A percentile compares a stretch with the other conserved stretches of the same genome.
phyloP scores from a whole-genome alignment of 192 early-diverging fungal genomes.

The Piromyces sp. region DNA sequence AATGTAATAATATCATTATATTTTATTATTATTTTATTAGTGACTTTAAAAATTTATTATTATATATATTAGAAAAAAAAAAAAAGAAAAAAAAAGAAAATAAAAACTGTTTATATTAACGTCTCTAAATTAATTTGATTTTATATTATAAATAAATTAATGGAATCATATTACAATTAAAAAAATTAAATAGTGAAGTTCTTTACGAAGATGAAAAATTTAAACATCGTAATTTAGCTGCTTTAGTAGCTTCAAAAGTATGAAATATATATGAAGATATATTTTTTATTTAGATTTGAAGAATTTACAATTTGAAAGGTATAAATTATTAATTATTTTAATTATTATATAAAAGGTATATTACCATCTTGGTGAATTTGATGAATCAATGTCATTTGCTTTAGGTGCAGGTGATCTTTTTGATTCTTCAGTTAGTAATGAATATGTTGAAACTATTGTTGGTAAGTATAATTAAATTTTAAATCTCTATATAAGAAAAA shows the following conservation, averaged over 20 bases:
- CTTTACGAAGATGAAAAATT: constrained; percentile 85
- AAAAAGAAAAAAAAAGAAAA: too few relatives aligned
- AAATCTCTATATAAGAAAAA: too few relatives aligned
- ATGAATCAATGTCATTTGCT: constrained; percentile 90
- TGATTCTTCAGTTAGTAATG: constrained; percentile 56
- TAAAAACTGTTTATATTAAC: too few relatives aligned
- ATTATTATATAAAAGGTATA: constrained; percentile 47
- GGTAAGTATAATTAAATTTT: constrained; percentile 29
- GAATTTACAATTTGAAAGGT: too few relatives aligned
- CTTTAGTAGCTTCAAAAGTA: constrained; percentile 91
- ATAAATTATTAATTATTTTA: too few relatives aligned
- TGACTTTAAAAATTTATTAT: too few relatives aligned
- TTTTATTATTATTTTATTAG: too few relatives aligned
- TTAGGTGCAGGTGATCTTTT: constrained; percentile 82
- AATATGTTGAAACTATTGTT: constrained; percentile 89
- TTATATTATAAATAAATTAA: too few relatives aligned
- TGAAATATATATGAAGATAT: neutral
- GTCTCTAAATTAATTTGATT: too few relatives aligned
- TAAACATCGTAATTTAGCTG: constrained; percentile 69
- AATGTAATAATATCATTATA: constrained; percentile 32
- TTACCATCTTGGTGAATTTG: constrained; percentile 89
- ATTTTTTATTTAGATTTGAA: too few relatives aligned
- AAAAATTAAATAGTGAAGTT: constrained; percentile 55
- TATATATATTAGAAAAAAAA: too few relatives aligned
- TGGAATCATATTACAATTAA: too few relatives aligned